phyloP scores from a whole-genome alignment of 2,329 filamentous ascomycete genomes.

The Trichoderma sp. region DNA sequence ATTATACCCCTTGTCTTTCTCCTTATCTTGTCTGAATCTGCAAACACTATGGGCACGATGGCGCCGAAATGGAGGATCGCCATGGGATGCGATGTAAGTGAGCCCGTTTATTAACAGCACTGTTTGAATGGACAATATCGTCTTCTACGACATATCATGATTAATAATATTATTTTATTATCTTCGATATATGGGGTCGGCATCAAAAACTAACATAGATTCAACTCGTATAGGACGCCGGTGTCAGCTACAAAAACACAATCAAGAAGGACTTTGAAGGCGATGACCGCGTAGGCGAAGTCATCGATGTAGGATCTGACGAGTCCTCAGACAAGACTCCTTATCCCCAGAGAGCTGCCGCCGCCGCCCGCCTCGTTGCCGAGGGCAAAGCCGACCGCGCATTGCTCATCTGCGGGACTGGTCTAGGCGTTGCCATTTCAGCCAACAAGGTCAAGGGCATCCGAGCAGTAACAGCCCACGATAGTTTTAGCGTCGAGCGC shows the following conservation, averaged over 20 bases:
- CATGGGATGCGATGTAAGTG: slow-evolving; percentile 56
- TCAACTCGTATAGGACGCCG: slow-evolving; percentile 60
- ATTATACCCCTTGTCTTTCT: not conserved
- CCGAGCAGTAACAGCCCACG: slow-evolving; percentile 85
- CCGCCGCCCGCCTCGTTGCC: slow-evolving; percentile 65
- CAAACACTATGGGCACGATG: slow-evolving; percentile 37
- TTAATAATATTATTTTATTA: not conserved
- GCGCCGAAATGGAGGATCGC: slow-evolving; percentile 54
- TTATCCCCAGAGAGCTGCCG: slow-evolving; percentile 77
- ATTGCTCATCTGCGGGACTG: slow-evolving; percentile 81
- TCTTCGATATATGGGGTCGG: no score
- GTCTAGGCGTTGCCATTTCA: slow-evolving; percentile 82
- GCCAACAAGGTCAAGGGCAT: slow-evolving; percentile 87
- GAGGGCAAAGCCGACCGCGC: slow-evolving; percentile 72
- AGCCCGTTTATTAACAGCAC: not conserved
- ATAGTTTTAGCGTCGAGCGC: slow-evolving; percentile 80
- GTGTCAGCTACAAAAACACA: slow-evolving; percentile 74
- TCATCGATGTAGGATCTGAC: slow-evolving; percentile 75
- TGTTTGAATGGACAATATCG: not conserved
- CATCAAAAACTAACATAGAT: not conserved
- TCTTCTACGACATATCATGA: not conserved
- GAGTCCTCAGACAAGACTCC: slow-evolving; percentile 71
- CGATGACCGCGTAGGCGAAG: slow-evolving; percentile 64
- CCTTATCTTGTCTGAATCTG: not conserved
- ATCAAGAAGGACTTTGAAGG: slow-evolving; percentile 72